Percentiles rank a stretch among this genome's conserved stretches.
Evolutionary conservation across 2,329 filamentous ascomycete species (phyloP).

Genomic region (Amphichorda felina): DNA sequence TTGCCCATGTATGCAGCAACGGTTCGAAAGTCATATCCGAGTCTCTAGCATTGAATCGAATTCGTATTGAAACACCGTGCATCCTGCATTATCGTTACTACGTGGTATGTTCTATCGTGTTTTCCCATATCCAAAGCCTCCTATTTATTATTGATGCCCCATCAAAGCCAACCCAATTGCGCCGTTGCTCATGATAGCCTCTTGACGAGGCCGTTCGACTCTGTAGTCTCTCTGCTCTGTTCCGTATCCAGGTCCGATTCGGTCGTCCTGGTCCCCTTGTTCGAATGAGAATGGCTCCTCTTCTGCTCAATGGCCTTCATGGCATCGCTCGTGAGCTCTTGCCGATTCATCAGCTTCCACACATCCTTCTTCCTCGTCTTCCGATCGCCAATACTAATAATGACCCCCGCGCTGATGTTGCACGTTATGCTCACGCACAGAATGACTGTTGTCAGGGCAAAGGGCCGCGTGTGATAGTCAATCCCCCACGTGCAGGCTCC

Average conservation of each 20-base stretch:
- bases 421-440: constrained; percentile 67
- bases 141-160: too few species aligned
- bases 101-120: too few species aligned
- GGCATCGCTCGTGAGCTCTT: constrained; percentile 56
- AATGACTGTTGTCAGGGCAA: constrained; percentile 68
- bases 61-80: too few species aligned
- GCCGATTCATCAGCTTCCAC: constrained; percentile 61
- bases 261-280: too few species aligned
- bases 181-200: too few species aligned
- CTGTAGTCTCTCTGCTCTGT: neutral
- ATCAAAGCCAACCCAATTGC: too few species aligned
- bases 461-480: constrained; percentile 54
- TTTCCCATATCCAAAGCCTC: too few species aligned
- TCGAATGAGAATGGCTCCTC: too few species aligned
- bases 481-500: constrained; percentile 73
- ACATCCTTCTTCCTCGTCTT: constrained; percentile 79
- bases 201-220: neutral
- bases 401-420: constrained; percentile 64
- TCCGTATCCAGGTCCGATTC: constrained; percentile 11
- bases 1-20: neutral
- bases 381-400: constrained; percentile 67
- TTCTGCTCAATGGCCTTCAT: constrained; percentile 37
- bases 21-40: too few species aligned
- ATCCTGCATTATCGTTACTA: too few species aligned
- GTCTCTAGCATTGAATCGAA: too few species aligned